A percentile compares a stretch with the other conserved stretches of the same genome.
Conservation (phyloP, 1,284 basidiomycete genomes). For the Malassezia restricta region DNA sequence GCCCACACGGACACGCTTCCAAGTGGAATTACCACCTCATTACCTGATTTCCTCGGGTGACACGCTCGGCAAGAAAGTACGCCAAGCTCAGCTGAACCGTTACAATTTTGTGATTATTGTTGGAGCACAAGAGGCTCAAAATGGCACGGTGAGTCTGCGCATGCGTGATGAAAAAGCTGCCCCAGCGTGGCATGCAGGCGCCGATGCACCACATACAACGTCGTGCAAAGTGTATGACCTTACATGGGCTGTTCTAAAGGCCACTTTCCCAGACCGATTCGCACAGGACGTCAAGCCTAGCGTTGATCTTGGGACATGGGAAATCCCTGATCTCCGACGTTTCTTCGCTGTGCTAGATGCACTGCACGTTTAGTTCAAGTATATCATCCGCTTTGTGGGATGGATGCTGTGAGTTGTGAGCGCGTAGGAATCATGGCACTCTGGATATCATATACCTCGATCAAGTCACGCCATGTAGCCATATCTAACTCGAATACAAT, state of each 20-base stretch:
- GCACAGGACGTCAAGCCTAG: neutral
- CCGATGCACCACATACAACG: neutral
- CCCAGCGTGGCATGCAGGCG: constrained; percentile 3
- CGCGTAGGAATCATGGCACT: constrained; percentile 49
- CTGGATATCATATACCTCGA: constrained; percentile 65
- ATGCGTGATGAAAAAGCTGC: constrained; percentile 19
- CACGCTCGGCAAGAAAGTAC: constrained; percentile 30
- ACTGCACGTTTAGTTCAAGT: constrained; percentile 16
- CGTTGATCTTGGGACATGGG: constrained; percentile 21
- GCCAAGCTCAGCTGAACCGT: constrained; percentile 27
- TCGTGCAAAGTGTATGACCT: constrained; percentile 3
- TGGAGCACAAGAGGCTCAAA: constrained; percentile 30
- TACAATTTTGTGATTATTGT: constrained; percentile 41
- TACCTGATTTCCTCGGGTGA: constrained; percentile 22
- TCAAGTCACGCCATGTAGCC: constrained; percentile 66
- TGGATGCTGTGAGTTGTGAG: neutral
- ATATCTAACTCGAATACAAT: constrained; percentile 75
- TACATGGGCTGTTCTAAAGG: neutral
- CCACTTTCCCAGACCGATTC: constrained; percentile 4
- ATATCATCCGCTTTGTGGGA: constrained; percentile 1
- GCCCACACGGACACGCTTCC: constrained; percentile 21
- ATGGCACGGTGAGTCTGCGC: constrained; percentile 27
- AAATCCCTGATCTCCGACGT: constrained; percentile 15
- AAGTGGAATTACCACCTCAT: constrained; percentile 29
- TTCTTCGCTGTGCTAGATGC: constrained; percentile 22